Evolutionary conservation across 805 yeast species (phyloP), one percentile per base, ranked within the genome.

Genomic region (Yarrowia sp.): DNA sequence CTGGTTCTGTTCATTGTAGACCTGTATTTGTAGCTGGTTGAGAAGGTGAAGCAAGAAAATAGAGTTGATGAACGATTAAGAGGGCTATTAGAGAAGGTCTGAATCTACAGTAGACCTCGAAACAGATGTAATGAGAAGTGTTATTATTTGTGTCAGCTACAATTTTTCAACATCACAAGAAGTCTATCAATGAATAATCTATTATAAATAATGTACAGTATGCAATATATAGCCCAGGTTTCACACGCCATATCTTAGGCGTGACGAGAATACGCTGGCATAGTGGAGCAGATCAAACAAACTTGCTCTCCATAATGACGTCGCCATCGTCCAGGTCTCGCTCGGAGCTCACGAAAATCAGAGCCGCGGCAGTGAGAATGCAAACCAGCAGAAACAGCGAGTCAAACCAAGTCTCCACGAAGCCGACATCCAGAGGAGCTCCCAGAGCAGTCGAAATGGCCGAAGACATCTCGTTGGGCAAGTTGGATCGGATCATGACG

Each of bases 361-460:
- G 60, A 21, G 42, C 46, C 18, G 63, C 55, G 16, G 64, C 32
- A 18, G 62, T 33, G 39, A 61, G 41, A 7, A 72, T 63, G 25
- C 74, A 68, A 6, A 76, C 70, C 13, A 69, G 44, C 24, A 74
- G 63, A 38, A 75, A 70, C 6, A 74, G 72, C 8, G 70, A 61
- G 62, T 76, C 80, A 59, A 73, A 74, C 76, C 74, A 71, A n/a
- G 70, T 62, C 64, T 76, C 78, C 25, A 76, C 76, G 8, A 71
- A 66, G 6, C 65, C 51, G 9, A 74, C 71, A 35, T 74, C 74
- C 31, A 76, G 65, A 8, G 78, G 78, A 16, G 78, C 73, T 6
- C 76, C 77, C 31, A 76, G 68, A 4, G 79, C 78, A 2, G 70
- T 61, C n/a, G 74, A 70, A 25, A 76, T 74, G 8, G 78, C 76